Evolutionary conservation across 768 basidiomycete species (phyloP).

Genomic region (Amanita fuliginea): DNA sequence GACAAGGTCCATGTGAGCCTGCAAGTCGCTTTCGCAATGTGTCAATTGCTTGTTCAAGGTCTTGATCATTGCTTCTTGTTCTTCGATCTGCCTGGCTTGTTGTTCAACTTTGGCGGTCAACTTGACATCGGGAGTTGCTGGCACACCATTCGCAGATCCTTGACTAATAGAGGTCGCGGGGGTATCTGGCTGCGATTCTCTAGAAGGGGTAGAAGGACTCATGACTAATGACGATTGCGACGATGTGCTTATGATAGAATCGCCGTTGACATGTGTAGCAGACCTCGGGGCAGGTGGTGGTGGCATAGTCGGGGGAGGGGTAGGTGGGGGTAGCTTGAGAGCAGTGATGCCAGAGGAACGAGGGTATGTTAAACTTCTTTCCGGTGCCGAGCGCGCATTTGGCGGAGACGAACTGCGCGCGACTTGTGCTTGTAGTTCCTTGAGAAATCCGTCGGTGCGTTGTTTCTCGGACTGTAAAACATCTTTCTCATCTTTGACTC

Average conservation of each 20-base stretch:
- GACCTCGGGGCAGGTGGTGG: conserved; percentile 68
- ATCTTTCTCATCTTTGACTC: conserved; percentile 77
- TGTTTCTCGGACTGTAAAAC: conserved; percentile 60
- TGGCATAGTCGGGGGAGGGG: conserved; percentile 80
- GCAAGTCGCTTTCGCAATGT: conserved; percentile 88
- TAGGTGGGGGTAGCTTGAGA: conserved; percentile 76
- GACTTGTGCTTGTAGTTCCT: conserved; percentile 70
- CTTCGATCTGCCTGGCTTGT: conserved; percentile 65
- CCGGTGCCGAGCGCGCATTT: conserved; percentile 35
- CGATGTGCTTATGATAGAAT: conserved; percentile 45
- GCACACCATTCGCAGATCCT: conserved; percentile 27
- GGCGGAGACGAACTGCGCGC: conserved; percentile 51
- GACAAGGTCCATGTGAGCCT: conserved; percentile 87
- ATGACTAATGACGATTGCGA: conserved; percentile 46
- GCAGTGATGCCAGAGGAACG: conserved; percentile 52
- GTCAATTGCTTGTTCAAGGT: conserved; percentile 87
- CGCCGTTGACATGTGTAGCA: conserved; percentile 29
- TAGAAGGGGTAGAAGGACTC: conserved; percentile 45
- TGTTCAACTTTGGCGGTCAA: conserved; percentile 50
- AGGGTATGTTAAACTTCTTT: conserved; percentile 42
- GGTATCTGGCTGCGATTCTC: conserved; percentile 63
- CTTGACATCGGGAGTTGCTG: conserved; percentile 41
- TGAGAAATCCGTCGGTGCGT: conserved; percentile 55
- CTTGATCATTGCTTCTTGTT: conserved; percentile 87
- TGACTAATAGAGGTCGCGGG: conserved; percentile 50